A percentile compares a stretch with the other conserved stretches of the same genome.
These are phyloP conservation scores for Tricholoma sp. DNA, from an alignment of 768 basidiomycete genomes.

Conservation along the genomic window DNA sequence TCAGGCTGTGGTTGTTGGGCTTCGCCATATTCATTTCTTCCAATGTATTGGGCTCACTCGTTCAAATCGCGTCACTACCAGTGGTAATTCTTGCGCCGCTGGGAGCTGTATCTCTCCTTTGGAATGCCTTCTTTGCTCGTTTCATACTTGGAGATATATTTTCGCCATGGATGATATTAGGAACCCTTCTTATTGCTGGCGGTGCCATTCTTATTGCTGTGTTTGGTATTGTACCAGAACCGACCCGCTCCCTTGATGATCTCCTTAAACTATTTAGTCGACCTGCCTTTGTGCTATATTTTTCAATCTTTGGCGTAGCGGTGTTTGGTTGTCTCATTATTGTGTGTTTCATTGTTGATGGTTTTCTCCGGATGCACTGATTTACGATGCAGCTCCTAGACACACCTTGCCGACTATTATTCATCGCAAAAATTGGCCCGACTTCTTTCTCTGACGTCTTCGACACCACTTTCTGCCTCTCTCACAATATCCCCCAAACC, in stretches of 20 bases:
- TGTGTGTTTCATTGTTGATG: conserved; percentile 38
- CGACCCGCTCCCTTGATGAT: conserved; percentile 81
- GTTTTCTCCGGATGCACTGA: background rate
- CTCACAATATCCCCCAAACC: conserved; percentile 26
- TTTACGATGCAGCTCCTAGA: conserved; percentile 35
- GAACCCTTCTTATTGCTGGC: conserved; percentile 81
- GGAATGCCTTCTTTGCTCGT: conserved; percentile 91
- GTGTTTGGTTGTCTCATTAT: conserved; percentile 56
- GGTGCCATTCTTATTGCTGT: conserved; percentile 87
- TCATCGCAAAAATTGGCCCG: conserved; percentile 35
- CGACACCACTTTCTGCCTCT: conserved; percentile 28
- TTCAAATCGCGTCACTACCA: conserved; percentile 91
- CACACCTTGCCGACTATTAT: conserved; percentile 67
- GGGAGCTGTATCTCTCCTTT: conserved; percentile 87
- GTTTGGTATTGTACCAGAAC: conserved; percentile 90
- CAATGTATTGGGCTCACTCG: conserved; percentile 82
- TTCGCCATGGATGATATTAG: conserved; percentile 80
- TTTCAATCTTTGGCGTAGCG: conserved; percentile 60
- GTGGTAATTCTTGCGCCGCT: conserved; percentile 93
- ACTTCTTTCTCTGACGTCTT: conserved; percentile 12
- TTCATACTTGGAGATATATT: conserved; percentile 82
- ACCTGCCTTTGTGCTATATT: conserved; percentile 76
- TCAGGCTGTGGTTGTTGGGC: conserved; percentile 81
- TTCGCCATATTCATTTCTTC: conserved; percentile 85
- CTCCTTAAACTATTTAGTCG: conserved; percentile 72